Evolutionary conservation across 495 filamentous ascomycete species (phyloP), one percentile per base, ranked within the genome.

Genomic region (Aspergillus diversus): DNA sequence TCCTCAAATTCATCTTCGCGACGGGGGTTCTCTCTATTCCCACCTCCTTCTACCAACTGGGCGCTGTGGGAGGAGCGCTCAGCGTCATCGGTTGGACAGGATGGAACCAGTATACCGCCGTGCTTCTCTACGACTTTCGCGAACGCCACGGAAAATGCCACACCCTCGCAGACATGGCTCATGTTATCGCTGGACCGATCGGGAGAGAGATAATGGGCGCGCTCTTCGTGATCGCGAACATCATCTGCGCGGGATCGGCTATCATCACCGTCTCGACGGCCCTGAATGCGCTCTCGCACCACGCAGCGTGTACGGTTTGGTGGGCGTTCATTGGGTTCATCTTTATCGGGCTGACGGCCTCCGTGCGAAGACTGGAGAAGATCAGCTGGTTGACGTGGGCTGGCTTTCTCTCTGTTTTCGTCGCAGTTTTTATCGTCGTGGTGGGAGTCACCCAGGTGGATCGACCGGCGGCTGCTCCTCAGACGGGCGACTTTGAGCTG

Each of bases 161-260:
- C 63, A 74, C 73, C 63, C 87, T 93, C 58, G 86, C 87, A 33
- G 90, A 95, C 69, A 90, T 86, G 53, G 87, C 87, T 6, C 70
- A 83, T 16, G 74, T 95, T 32, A 81, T 92, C 37, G 83, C 85
- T 63, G 89, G 88, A 2, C 77, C 68, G 9, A 68, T 84, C 21
- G 83, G 72, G 16, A 73, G 74, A 9, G 75, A 77, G 57, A 27
- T 84, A 0, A 71, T 77, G 3, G 82, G 81, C 0, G 61, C 73
- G 4, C 57, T 83, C 7, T 84, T 84, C 67, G 72, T 80, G 21
- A 56, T 83, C 15, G 75, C 75, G 17, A 83, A 82, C 61, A 75
- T 80, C 42, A 76, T 86, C 21, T 77, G 74, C 34, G 66, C 78
- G 32, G 80, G 77, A 1, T 79, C 81, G 0, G 79, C 82, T 7